phyloP scores from a whole-genome alignment of 176 grass and related monocot species.

The Bonia amplexicaulis region DNA sequence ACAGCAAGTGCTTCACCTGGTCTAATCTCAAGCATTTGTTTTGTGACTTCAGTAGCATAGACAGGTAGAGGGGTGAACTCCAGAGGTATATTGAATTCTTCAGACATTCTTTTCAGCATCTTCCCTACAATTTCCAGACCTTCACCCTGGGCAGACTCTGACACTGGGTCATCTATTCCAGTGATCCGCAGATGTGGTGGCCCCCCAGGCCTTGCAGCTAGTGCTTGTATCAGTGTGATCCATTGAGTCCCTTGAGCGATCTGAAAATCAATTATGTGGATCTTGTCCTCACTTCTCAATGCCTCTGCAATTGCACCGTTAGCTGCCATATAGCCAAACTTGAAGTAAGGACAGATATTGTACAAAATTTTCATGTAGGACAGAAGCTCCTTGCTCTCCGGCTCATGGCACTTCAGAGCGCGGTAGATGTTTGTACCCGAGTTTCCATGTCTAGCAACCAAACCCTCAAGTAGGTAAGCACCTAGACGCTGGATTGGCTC shows the following conservation, averaged over 20 bases:
- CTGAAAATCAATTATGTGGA: conserved; percentile 98
- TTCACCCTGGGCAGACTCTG: conserved; percentile 65
- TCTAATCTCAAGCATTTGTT: conserved; percentile 77
- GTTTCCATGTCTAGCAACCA: conserved; percentile 71
- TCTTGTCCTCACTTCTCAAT: conserved; percentile 71
- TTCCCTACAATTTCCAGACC: conserved; percentile 71
- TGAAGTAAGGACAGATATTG: conserved; percentile 91
- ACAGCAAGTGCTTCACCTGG: conserved; percentile 81
- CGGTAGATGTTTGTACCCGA: conserved; percentile 81
- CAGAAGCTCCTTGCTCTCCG: conserved; percentile 79
- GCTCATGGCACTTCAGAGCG: conserved; percentile 59
- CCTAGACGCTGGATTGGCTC: conserved; percentile 83
- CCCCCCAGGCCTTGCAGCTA: conserved; percentile 80
- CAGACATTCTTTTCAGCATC: conserved; percentile 76
- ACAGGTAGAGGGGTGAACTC: conserved; percentile 65
- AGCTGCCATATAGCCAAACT: conserved; percentile 97
- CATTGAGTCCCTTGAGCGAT: conserved; percentile 99
- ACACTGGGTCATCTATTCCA: conserved; percentile 73
- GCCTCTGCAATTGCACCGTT: conserved; percentile 97
- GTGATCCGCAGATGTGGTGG: conserved; percentile 91
- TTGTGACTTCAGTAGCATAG: conserved; percentile 57
- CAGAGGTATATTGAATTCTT: conserved; percentile 85
- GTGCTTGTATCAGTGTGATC: conserved; percentile 91
- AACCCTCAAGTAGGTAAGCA: conserved; percentile 84
- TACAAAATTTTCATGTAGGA: conserved; percentile 91